Base-by-base conservation (phyloP, 352 stramenopile species). In the Thraustotheca clavata region DNA sequence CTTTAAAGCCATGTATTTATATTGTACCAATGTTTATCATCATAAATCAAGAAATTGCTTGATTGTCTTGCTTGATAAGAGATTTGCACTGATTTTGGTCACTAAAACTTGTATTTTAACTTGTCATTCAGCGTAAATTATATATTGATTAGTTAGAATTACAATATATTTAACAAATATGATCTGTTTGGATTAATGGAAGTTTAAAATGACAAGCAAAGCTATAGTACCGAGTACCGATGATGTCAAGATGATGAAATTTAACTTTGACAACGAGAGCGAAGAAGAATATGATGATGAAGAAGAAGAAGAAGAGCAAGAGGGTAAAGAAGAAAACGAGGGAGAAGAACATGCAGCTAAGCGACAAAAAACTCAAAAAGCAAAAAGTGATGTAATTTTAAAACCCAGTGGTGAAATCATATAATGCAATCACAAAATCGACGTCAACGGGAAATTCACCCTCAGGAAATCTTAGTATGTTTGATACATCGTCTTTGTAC, bases 401-500 rank as follows among this genome's bases (percentile, higher is more conserved):
- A 60, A 34, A n/a, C 50, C 34, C 33, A 38, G 34, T 14, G 50
- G 48, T 38, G 48, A 60, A 22, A 48, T 60, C 50, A 60, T 49
- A 20, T 29, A 52, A 7, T 14, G 14, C 7, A 29, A 29, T 50
- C 6, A 16, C 36, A 0, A 65, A 55, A 40, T 55, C 55, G 57
- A 52, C 40, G 31, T 40, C 38, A 9, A 65, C 57, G 26, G 57
- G 57, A 12, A 65, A 65, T 46, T 38, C 12, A 11, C 18, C 14
- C 24, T 14, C 11, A 12, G 22, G 57, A 14, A 46, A 46, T 16
- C 43, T 65, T 27, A 33, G 40, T 12, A 65, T 65, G 57, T 46
- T 65, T 24, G n/a, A 34, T 29, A 65, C 57, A 32, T 65, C 36
- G 57, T 65, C 57, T 29, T 65, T 46, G 4, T 16, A 29, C 18